These are phyloP conservation scores for Talaromyces islandicus DNA, from an alignment of 2,329 filamentous ascomycete species.

Conservation along the genomic window DNA sequence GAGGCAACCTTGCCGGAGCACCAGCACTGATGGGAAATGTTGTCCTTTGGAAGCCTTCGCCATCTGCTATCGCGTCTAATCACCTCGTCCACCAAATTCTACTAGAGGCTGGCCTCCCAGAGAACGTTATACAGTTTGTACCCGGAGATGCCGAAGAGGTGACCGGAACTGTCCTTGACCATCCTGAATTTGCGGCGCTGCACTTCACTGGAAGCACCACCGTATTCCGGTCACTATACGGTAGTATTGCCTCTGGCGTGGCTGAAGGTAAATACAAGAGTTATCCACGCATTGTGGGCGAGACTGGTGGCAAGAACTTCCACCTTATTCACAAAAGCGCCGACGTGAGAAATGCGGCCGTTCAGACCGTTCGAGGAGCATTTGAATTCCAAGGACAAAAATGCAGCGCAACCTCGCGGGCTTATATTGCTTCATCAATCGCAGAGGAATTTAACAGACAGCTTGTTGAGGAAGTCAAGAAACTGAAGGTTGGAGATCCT, in stretches of 20 bases:
- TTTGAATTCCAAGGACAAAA: slow-evolving; percentile 93
- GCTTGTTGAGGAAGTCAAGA: slow-evolving; percentile 62
- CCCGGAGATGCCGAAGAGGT: slow-evolving; percentile 80
- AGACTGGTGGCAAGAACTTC: slow-evolving; percentile 93
- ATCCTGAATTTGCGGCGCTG: slow-evolving; percentile 78
- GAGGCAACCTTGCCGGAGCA: slow-evolving; percentile 72
- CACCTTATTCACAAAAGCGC: slow-evolving; percentile 74
- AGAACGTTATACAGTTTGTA: slow-evolving; percentile 86
- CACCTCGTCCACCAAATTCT: slow-evolving; percentile 86
- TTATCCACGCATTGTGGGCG: slow-evolving; percentile 84
- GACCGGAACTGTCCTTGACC: slow-evolving; percentile 67
- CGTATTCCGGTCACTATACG: slow-evolving; percentile 85
- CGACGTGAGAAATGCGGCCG: slow-evolving; percentile 69
- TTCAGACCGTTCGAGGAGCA: slow-evolving; percentile 77
- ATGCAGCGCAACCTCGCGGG: slow-evolving; percentile 76
- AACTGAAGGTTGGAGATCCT: slow-evolving; percentile 65
- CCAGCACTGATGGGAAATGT: slow-evolving; percentile 91
- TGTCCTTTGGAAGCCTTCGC: slow-evolving; percentile 91
- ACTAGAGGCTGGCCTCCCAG: slow-evolving; percentile 52
- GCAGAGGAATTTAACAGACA: slow-evolving; percentile 66
- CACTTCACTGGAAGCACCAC: slow-evolving; percentile 92
- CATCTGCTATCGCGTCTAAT: slow-evolving; percentile 77
- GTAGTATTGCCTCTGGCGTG: slow-evolving; percentile 74
- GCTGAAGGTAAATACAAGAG: slow-evolving; percentile 74
- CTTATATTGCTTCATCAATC: slow-evolving; percentile 69